Conservation (phyloP, 2,329 filamentous ascomycete genomes). For the Fusarium neocosmosporiellum region DNA sequence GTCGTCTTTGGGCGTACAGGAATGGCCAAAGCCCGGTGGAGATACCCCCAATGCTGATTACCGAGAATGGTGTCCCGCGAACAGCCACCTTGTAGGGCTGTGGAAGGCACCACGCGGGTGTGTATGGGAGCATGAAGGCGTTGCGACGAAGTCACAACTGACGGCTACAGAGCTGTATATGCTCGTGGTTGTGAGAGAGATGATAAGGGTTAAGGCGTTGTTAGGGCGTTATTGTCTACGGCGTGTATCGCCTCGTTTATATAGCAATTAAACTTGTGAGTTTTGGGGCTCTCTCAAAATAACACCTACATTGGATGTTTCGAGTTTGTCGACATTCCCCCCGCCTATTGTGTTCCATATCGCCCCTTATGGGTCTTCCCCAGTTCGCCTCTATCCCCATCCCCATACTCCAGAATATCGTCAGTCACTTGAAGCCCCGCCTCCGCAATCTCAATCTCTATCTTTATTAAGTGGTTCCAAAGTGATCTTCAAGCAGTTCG, state of each 20-base stretch:
- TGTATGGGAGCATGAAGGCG: neutral
- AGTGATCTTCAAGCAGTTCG: neutral
- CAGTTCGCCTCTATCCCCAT: neutral
- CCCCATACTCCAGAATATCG: neutral
- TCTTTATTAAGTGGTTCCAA: neutral
- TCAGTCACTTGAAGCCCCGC: neutral
- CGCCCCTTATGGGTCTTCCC: neutral
- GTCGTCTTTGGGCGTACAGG: constrained; percentile 71
- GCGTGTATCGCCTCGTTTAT: neutral
- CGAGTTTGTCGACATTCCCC: neutral
- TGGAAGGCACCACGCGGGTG: constrained; percentile 2
- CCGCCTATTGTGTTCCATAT: neutral
- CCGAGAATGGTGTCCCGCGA: constrained; percentile 52
- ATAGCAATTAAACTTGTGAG: neutral
- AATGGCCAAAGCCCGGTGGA: constrained; percentile 67
- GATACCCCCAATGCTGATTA: constrained; percentile 49
- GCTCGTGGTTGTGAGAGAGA: neutral
- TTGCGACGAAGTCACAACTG: neutral
- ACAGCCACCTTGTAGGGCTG: constrained; percentile 52
- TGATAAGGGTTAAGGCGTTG: neutral
- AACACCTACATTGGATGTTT: neutral
- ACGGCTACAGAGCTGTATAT: neutral
- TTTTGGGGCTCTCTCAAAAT: neutral
- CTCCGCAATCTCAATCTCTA: neutral
- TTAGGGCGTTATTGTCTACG: neutral